phyloP scores from a whole-genome alignment of 352 stramenopile species.

The Thraustochytrium sp. region DNA sequence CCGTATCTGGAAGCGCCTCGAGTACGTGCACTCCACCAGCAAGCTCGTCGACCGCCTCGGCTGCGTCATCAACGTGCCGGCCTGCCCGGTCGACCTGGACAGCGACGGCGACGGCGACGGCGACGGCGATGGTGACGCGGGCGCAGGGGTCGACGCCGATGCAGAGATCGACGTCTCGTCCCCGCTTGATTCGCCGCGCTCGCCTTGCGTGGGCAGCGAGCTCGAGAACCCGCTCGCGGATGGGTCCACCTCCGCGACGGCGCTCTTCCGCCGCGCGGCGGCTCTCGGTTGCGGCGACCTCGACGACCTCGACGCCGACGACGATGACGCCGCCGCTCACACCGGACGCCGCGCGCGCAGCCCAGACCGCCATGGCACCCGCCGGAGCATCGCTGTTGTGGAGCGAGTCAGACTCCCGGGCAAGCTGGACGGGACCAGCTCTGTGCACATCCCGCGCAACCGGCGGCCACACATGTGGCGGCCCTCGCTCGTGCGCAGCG shows the following conservation, averaged over 20 bases:
- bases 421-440: no score
- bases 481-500: background rate
- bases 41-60: constrained; percentile 18
- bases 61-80: background rate
- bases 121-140: no score
- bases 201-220: background rate
- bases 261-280: background rate
- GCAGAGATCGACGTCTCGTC: background rate
- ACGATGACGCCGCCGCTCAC: background rate
- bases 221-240: no score
- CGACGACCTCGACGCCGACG: no score
- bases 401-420: background rate
- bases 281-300: no score
- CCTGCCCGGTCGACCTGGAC: background rate
- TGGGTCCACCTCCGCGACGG: background rate
- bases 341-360: no score
- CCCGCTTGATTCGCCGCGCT: background rate
- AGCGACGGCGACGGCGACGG: background rate
- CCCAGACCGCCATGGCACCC: background rate
- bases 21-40: constrained; percentile 14
- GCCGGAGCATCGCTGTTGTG: background rate
- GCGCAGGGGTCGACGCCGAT: no score
- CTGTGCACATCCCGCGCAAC: no score
- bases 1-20: constrained; percentile 17
- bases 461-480: no score